Evolutionary conservation across 169 alveolate genomes (phyloP).

Genomic region (Plasmodium yoelii): DNA sequence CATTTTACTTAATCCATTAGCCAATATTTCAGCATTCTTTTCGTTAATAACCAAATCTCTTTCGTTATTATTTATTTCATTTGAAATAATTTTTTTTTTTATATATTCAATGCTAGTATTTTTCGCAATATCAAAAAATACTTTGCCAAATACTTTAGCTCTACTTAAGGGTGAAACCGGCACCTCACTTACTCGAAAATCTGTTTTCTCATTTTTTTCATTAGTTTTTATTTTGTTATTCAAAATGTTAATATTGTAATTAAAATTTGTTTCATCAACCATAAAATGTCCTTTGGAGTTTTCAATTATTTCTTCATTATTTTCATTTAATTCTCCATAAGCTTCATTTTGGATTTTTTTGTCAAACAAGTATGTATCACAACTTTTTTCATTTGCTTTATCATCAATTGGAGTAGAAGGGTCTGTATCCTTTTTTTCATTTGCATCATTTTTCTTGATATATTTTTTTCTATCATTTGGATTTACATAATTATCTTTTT

Average conservation of each 20-base stretch:
- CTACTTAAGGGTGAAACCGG: constrained; percentile 70
- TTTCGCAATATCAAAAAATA: constrained; percentile 55
- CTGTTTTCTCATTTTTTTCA: constrained; percentile 14
- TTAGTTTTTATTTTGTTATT: constrained; percentile 18
- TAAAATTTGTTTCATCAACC: constrained; percentile 54
- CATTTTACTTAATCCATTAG: constrained; percentile 89
- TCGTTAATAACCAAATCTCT: constrained; percentile 36
- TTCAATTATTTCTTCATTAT: constrained; percentile 2
- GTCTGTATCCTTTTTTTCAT: too few species aligned
- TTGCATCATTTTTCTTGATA: too few species aligned
- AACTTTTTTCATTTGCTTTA: too few species aligned
- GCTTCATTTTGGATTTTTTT: background rate
- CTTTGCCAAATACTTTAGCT: constrained; percentile 66
- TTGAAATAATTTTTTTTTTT: constrained; percentile 18
- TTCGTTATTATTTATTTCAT: background rate
- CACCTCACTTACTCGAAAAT: constrained; percentile 42
- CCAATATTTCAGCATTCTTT: constrained; percentile 84
- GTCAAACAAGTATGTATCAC: too few species aligned
- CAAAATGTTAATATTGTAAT: constrained; percentile 23
- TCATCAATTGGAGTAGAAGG: too few species aligned
- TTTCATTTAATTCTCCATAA: background rate
- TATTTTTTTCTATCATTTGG: too few species aligned
- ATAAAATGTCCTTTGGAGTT: background rate
- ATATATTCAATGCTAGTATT: constrained; percentile 70
- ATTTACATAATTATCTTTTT: too few species aligned